These are phyloP conservation scores for Colletotrichum horii DNA, from an alignment of 2,329 filamentous ascomycete species.

Conservation along the genomic window DNA sequence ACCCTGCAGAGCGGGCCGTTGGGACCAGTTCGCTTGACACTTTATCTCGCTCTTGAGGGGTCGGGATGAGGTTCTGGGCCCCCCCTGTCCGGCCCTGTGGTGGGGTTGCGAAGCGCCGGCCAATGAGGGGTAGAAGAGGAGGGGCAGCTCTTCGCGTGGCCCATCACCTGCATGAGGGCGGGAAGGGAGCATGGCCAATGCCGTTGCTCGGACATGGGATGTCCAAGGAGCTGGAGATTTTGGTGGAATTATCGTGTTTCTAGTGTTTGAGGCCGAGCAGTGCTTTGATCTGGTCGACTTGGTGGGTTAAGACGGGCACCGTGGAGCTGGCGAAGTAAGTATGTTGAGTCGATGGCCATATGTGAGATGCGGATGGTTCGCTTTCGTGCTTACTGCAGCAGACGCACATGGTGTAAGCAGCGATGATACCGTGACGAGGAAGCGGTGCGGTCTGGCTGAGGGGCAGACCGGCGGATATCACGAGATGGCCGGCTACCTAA, in stretches of 20 bases:
- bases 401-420: not conserved
- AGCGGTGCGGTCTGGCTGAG: not conserved
- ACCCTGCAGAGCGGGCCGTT: constrained; percentile 21
- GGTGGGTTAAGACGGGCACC: not conserved
- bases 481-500: not conserved
- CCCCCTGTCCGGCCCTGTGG: not conserved
- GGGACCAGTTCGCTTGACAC: not conserved
- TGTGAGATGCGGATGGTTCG: not conserved
- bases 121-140: constrained; percentile 7
- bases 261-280: not conserved
- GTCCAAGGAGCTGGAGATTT: not conserved
- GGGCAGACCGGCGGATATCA: not conserved
- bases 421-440: constrained; percentile 5
- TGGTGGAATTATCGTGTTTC: not conserved
- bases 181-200: not conserved
- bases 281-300: not conserved
- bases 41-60: not conserved
- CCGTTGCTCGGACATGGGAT: constrained; percentile 5
- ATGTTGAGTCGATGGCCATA: not conserved
- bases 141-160: constrained; percentile 2
- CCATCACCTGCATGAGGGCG: constrained; percentile 13
- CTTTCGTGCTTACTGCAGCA: not conserved
- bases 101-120: constrained; percentile 18
- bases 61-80: not conserved
- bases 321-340: not conserved